These are phyloP conservation scores for Leccinum aurantiacum DNA, from an alignment of 768 basidiomycete species.

Conservation along the genomic window DNA sequence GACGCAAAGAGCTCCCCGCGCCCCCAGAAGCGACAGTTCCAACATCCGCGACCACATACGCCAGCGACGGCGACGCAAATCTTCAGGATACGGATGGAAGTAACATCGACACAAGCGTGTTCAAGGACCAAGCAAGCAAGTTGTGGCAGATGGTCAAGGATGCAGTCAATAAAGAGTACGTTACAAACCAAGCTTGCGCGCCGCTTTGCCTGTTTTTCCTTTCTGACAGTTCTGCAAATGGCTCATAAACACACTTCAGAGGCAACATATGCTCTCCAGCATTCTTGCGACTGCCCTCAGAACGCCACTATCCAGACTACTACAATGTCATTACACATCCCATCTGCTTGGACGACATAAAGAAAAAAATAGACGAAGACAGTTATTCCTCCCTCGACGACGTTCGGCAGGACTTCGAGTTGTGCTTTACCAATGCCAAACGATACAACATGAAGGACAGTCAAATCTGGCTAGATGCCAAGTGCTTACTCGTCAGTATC, in stretches of 20 bases:
- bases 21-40: conserved; percentile 42
- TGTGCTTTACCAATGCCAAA: conserved; percentile 80
- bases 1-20: conserved; percentile 45
- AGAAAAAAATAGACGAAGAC: conserved; percentile 64
- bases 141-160: conserved; percentile 80
- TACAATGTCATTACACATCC: conserved; percentile 77
- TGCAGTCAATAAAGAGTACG: conserved; percentile 86
- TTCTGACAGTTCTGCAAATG: conserved; percentile 38
- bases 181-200: conserved; percentile 44
- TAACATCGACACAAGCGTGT: conserved; percentile 30
- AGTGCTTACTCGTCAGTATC: conserved; percentile 66
- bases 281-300: conserved; percentile 70
- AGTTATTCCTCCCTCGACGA: conserved; percentile 62
- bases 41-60: conserved; percentile 34
- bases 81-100: conserved; percentile 22
- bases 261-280: conserved; percentile 61
- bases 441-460: conserved; percentile 81
- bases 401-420: conserved; percentile 70
- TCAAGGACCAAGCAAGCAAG: conserved; percentile 67
- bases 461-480: conserved; percentile 79
- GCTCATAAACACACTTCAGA: conserved; percentile 41
- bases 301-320: conserved; percentile 82
- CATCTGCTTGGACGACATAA: conserved; percentile 88
- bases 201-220: conserved; percentile 44
- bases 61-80: conserved; percentile 24